Base-by-base conservation (phyloP, 352 stramenopile genomes). In the Elongisporangium undulatum region DNA sequence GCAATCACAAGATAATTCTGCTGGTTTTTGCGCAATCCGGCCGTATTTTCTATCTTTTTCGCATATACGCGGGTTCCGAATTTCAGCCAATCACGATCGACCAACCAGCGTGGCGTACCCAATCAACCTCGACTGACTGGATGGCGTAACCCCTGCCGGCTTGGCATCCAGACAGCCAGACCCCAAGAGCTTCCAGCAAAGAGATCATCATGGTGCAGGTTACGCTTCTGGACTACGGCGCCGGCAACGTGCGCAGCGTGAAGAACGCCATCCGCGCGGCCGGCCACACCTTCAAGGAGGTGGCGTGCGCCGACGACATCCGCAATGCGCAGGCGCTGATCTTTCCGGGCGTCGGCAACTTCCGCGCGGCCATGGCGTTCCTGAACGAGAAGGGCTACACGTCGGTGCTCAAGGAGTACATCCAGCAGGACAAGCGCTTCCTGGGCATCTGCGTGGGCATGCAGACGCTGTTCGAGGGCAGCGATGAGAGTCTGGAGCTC, bases 381-480 rank as follows among this genome's bases (percentile, higher is more conserved):
- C 82, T 99, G 8, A 82, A 93, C 39, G 65, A 75, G 7, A 90
- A 89, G 53, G 92, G 85, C 51, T 98, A 96, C 61, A 82, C 95
- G 22, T 77, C 85, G 24, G 78, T 96, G 51, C 79, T 99, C 12
- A 74, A 81, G 26, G 78, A 87, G 26, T 99, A 99, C 65, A 68
- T 95, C 17, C 26, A 61, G 38, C 67, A 81, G 22, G 71, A 94
- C 66, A 78, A 97, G 16, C 95, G 93, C 16, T 99, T 98, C 78
- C 72, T 99, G 39, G 97, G 96, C 53, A 99, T 99, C 58, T 99
- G 97, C 75, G 68, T 99, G 1, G 97, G 97, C 21, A 99, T 99
- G 96, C 97, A 99, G 71, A 98, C 95, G 19, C 76, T 99, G 10
- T 99, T 99, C 63, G 96, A 99, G 68, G 87, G 82, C 19, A 98